A percentile compares a stretch with the other conserved stretches of the same genome.
phyloP scores from a whole-genome alignment of 2,329 filamentous ascomycete genomes.

The Cladophialophora exuberans region DNA sequence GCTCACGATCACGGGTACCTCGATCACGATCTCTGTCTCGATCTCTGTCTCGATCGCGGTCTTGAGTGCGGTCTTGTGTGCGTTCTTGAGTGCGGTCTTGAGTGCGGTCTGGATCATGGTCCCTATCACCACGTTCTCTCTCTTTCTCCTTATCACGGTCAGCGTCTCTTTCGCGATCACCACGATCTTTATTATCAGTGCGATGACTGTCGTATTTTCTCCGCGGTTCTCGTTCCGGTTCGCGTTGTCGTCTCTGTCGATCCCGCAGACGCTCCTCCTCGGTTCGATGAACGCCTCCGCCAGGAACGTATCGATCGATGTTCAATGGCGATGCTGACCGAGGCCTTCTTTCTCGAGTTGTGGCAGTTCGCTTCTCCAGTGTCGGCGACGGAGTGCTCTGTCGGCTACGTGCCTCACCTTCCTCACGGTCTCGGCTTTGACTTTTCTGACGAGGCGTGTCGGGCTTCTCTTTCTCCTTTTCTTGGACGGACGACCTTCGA shows the following conservation, averaged over 20 bases:
- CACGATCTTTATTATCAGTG: slow-evolving; percentile 30
- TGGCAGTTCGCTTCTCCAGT: slow-evolving; percentile 19
- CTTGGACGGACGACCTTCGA: background rate
- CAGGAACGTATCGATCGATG: slow-evolving; percentile 52
- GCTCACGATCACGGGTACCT: slow-evolving; percentile 11
- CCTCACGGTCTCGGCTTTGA: slow-evolving; percentile 32
- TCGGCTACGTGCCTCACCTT: slow-evolving; percentile 32
- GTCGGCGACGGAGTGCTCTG: slow-evolving; percentile 25
- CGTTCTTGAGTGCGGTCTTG: too few relatives aligned
- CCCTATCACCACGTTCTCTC: background rate
- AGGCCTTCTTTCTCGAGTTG: slow-evolving; percentile 34
- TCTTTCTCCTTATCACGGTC: slow-evolving; percentile 14
- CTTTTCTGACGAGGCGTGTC: background rate
- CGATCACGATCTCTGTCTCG: slow-evolving; percentile 21
- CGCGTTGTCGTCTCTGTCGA: slow-evolving; percentile 31
- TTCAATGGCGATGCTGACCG: slow-evolving; percentile 37
- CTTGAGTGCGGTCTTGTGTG: too few relatives aligned
- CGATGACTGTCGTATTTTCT: slow-evolving; percentile 35
- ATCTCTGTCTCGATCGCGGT: slow-evolving; percentile 18
- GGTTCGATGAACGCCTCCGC: slow-evolving; percentile 35
- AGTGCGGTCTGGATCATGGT: slow-evolving; percentile 27
- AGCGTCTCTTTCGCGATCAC: slow-evolving; percentile 27
- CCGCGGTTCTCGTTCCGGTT: slow-evolving; percentile 19
- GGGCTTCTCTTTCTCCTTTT: slow-evolving; percentile 5
- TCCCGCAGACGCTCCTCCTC: slow-evolving; percentile 35